These are phyloP conservation scores for Fusarium torreyae DNA, from an alignment of 2,329 filamentous ascomycete species.

Conservation along the genomic window DNA sequence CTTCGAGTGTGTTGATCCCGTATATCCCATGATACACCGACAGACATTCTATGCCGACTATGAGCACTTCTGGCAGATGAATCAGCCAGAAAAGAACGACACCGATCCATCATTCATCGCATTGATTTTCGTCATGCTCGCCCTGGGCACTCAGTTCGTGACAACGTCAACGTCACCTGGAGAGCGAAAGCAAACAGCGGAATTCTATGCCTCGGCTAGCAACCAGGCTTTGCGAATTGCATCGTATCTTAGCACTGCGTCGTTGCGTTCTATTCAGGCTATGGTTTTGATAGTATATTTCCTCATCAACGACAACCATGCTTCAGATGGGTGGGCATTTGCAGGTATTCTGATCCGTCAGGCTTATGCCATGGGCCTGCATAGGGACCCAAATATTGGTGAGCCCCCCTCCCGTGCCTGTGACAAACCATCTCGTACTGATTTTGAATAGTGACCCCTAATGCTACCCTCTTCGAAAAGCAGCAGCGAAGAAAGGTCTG, in stretches of 20 bases:
- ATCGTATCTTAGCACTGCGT: conserved; percentile 83
- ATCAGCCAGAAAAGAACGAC: conserved; percentile 68
- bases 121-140: conserved; percentile 82
- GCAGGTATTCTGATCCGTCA: conserved; percentile 83
- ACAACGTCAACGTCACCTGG: conserved; percentile 66
- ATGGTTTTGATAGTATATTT: conserved; percentile 88
- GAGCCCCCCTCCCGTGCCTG: conserved; percentile 32
- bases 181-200: conserved; percentile 81
- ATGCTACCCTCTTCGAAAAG: conserved; percentile 79
- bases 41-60: conserved; percentile 84
- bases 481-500: conserved; percentile 85
- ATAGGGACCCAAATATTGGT: conserved; percentile 83
- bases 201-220: conserved; percentile 85
- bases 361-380: conserved; percentile 85
- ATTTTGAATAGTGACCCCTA: conserved; percentile 67
- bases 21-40: conserved; percentile 85
- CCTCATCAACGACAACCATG: conserved; percentile 88
- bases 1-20: conserved; percentile 81
- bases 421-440: conserved; percentile 35
- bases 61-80: conserved; percentile 81
- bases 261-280: conserved; percentile 80
- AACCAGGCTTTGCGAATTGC: conserved; percentile 83
- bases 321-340: conserved; percentile 87
- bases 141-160: conserved; percentile 84
- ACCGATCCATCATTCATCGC: conserved; percentile 79